phyloP scores from a whole-genome alignment of 176 grass and related monocot species.

The Tuctoria greenei region DNA sequence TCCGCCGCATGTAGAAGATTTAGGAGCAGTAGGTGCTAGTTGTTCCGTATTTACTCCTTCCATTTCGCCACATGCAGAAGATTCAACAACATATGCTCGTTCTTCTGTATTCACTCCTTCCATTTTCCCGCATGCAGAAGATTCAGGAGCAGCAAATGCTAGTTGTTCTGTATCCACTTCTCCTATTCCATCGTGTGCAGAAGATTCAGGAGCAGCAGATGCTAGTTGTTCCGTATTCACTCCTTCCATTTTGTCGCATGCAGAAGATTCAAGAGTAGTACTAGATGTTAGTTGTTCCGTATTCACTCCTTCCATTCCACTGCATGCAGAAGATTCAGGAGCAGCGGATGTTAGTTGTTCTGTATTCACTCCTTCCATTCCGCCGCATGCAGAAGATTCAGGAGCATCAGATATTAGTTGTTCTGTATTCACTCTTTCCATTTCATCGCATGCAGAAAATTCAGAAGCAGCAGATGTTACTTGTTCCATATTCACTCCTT shows the following conservation, averaged over 20 bases:
- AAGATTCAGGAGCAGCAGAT: not conserved
- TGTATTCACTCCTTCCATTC: conserved; percentile 24
- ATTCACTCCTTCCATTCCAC: too few species aligned
- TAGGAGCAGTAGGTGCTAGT: not conserved
- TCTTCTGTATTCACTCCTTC: conserved; percentile 24
- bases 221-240: conserved; percentile 14
- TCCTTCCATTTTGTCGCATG: too few species aligned
- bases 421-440: conserved; percentile 25
- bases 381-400: not conserved
- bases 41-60: conserved; percentile 24
- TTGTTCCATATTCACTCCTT: conserved; percentile 22
- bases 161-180: conserved; percentile 21
- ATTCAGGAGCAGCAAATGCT: not conserved
- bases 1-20: not conserved
- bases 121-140: too few species aligned
- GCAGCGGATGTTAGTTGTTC: conserved; percentile 5
- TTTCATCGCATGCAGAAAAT: too few species aligned
- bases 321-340: not conserved
- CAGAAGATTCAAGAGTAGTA: not conserved
- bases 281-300: conserved; percentile 9
- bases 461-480: conserved; percentile 1
- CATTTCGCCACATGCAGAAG: not conserved
- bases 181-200: too few species aligned
- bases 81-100: not conserved
- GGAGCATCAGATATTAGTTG: not conserved